Conservation (phyloP, 768 basidiomycete species). For the Rossbeevera mucosa region DNA sequence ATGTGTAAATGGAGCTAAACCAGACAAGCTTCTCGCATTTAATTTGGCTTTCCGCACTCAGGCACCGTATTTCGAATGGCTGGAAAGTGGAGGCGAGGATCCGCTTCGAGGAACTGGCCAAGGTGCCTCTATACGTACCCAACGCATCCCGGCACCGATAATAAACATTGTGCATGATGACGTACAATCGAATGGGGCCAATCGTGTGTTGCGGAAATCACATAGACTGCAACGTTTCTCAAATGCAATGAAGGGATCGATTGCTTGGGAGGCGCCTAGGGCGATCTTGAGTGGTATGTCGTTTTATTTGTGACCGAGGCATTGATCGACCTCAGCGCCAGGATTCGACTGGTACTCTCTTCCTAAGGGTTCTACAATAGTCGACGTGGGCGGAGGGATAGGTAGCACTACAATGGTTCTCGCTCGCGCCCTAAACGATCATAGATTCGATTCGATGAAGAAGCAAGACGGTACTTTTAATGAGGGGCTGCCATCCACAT, state of each 20-base stretch:
- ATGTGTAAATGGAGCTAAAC: background rate
- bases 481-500: background rate
- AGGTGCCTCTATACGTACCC: slow-evolving; percentile 9
- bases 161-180: background rate
- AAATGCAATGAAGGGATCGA: slow-evolving; percentile 70
- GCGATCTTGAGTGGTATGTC: slow-evolving; percentile 50
- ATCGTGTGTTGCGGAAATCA: slow-evolving; percentile 28
- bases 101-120: slow-evolving; percentile 21
- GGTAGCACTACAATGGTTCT: slow-evolving; percentile 48
- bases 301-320: background rate
- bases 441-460: background rate
- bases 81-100: slow-evolving; percentile 52
- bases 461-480: background rate
- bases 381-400: slow-evolving; percentile 71
- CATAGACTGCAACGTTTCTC: slow-evolving; percentile 66
- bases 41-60: slow-evolving; percentile 61
- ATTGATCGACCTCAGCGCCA: slow-evolving; percentile 19
- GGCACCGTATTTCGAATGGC: slow-evolving; percentile 66
- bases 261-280: slow-evolving; percentile 64
- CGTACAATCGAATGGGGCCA: background rate
- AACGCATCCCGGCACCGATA: background rate
- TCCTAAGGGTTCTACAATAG: slow-evolving; percentile 45
- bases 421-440: slow-evolving; percentile 33
- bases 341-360: slow-evolving; percentile 58
- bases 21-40: slow-evolving; percentile 48